Evolutionary conservation across 1,284 basidiomycete species (phyloP), one percentile per base, ranked within the genome.

Genomic region (Sanghuangporus baumii): DNA sequence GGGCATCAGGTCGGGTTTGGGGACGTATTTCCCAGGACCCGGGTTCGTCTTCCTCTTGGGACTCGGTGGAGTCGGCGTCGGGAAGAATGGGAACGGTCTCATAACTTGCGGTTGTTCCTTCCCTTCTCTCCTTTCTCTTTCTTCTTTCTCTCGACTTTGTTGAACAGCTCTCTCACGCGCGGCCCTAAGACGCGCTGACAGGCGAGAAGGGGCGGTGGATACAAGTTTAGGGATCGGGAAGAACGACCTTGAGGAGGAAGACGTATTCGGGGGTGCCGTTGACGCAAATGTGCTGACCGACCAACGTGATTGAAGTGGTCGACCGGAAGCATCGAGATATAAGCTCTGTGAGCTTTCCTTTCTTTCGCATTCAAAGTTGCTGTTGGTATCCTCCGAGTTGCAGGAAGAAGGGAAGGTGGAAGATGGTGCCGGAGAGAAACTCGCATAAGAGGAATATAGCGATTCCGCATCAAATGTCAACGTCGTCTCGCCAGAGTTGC

Each of bases 1-100:
- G 18, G 58, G 58, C 52, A 58, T 56, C 31, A 60, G 37, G 31
- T 57, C 46, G 9, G 51, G 51, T 23, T 64, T 64, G 16, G 57
- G 58, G 14, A 60, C 46, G 34, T 60, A 64, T 11, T 23, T 37
- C 6, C 62, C 62, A 11, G 62, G 62, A n/a, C 62, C 62, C 23
- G 57, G 62, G 23, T 56, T 63, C 20, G 36, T 60, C 62, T 64
- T 64, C 9, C 58, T 46, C 58, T 59, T 64, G 14, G 62, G 62
- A 20, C 41, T 48, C 26, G 58, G 58, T 18, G 62, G 57, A 1
- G 51, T 55, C n/a, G 62, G 62, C 8, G 51, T 59, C 5, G 62
- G 62, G 62, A 64, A 64, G 58, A 64, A 64, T 31, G 62, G 62
- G 38, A 50, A 60, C 40, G 52, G 52, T 3, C 50, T 51, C 16